Evolutionary conservation across 805 yeast genomes (phyloP).

Genomic region (Saccharomycopsis sp.): DNA sequence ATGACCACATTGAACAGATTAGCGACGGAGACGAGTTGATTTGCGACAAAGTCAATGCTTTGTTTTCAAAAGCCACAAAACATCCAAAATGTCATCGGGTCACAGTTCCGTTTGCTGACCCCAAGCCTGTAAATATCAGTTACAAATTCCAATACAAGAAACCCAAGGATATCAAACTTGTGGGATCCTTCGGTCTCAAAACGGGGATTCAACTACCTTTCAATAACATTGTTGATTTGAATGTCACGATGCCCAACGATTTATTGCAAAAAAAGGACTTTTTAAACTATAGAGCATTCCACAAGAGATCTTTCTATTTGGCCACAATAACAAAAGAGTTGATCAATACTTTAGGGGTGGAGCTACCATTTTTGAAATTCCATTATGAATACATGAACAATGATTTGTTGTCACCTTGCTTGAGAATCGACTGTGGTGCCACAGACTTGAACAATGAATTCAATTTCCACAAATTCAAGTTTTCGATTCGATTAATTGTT

Average conservation of each 20-base stretch:
- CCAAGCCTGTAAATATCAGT: slow-evolving; percentile 62
- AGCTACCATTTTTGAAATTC: slow-evolving; percentile 32
- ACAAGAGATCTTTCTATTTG: slow-evolving; percentile 81
- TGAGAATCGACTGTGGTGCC: slow-evolving; percentile 51
- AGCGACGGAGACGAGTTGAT: slow-evolving; percentile 46
- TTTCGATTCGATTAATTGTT: slow-evolving; percentile 60
- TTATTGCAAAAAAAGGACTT: slow-evolving; percentile 82
- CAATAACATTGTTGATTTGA: slow-evolving; percentile 63
- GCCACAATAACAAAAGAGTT: slow-evolving; percentile 69
- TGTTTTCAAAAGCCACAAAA: slow-evolving; percentile 29
- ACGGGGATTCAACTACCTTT: slow-evolving; percentile 62
- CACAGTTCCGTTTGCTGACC: slow-evolving; percentile 81
- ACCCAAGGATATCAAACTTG: slow-evolving; percentile 69
- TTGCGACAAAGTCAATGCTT: slow-evolving; percentile 49
- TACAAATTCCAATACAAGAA: slow-evolving; percentile 59
- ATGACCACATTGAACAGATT: slow-evolving; percentile 56
- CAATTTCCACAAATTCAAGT: slow-evolving; percentile 38
- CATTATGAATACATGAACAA: slow-evolving; percentile 67
- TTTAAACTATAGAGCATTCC: slow-evolving; percentile 79
- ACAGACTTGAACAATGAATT: slow-evolving; percentile 36
- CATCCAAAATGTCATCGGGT: slow-evolving; percentile 35
- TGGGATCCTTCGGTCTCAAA: slow-evolving; percentile 85
- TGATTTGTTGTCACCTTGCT: slow-evolving; percentile 67
- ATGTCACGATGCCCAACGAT: slow-evolving; percentile 69
- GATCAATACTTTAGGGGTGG: slow-evolving; percentile 45